Conservation (phyloP, 352 stramenopile species). For the Phytophthora quininea region DNA sequence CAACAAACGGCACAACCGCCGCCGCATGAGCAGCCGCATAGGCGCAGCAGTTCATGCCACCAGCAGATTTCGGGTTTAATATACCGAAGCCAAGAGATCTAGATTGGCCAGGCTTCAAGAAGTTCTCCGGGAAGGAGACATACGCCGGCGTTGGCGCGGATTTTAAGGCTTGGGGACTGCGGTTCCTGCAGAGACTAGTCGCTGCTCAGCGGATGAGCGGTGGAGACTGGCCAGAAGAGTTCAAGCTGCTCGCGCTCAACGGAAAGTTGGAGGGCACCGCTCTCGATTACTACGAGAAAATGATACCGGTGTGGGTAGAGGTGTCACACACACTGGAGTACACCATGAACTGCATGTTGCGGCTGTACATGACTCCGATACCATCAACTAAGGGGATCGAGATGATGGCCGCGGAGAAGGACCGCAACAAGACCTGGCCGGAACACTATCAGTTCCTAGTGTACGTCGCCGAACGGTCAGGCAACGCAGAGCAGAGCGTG, state of each 20-base stretch:
- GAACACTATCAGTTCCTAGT: neutral
- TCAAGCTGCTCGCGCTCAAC: neutral
- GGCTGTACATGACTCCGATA: neutral
- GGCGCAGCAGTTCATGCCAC: too few relatives aligned
- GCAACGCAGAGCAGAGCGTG: neutral
- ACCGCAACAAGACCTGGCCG: neutral
- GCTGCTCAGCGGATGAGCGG: neutral
- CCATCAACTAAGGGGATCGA: neutral
- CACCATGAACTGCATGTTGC: neutral
- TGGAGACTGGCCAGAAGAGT: neutral
- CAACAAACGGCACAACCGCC: too few relatives aligned
- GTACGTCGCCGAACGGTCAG: neutral
- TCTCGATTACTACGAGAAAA: neutral
- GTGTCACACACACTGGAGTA: neutral
- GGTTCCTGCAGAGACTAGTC: neutral
- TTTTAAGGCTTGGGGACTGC: too few relatives aligned
- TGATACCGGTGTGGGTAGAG: neutral
- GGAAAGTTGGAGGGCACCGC: neutral
- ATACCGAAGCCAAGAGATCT: too few relatives aligned
- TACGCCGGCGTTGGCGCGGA: too few relatives aligned
- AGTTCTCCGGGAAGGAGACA: too few relatives aligned
- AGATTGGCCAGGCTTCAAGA: too few relatives aligned
- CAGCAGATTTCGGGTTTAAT: too few relatives aligned
- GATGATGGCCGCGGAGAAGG: constrained; percentile 7
- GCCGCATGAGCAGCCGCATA: too few relatives aligned